Base-by-base conservation (phyloP, 257 asterid species). In the Solanum pinnatisectum region DNA sequence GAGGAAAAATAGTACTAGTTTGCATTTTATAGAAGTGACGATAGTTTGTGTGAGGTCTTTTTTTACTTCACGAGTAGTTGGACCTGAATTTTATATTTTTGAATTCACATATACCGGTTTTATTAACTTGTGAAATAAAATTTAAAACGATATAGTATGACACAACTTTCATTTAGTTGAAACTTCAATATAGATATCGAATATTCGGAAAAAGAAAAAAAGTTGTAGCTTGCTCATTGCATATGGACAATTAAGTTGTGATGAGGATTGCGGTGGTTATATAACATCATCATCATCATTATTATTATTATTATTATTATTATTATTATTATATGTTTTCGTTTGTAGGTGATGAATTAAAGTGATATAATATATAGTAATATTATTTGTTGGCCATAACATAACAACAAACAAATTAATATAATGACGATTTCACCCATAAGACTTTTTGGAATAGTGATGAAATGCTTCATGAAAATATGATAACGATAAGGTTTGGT, bases 151-250 rank as follows among this genome's bases (percentile, higher is more conserved):
- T 18, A 16, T 18, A 56, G 0, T 0, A 15, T 2, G 3, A 49
- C 60, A 15, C 0, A 3, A 15, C 0, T 49, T 5, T 49, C 0
- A 49, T 49, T 5, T 15, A 5, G 3, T 49, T 0, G 8, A 49
- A 15, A 15, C 9, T 49, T 49, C 0, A 49, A 0, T 5, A 1
- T 5, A 2, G 3, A 49, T 15, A 0, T 15, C 0, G 9, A 49
- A 49, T 15, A 49, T 5, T 15, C 0, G 0, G n/a, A 0, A 0
- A 0, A 42, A n/a, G n/a, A 46, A 49, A 49, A 15, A 15, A 49
- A 1, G 0, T 8, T 71, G 40, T 16, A 0, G 1, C 1, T 60
- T 0, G 8, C 30, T 18, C 82, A 10, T 35, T 73, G 18, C 14
- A 73, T 73, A 36, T 22, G 83, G 59, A 76, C 83, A 76, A 39